Evolutionary conservation across 768 basidiomycete genomes (phyloP).

Genomic region (Lentinula lateritia): DNA sequence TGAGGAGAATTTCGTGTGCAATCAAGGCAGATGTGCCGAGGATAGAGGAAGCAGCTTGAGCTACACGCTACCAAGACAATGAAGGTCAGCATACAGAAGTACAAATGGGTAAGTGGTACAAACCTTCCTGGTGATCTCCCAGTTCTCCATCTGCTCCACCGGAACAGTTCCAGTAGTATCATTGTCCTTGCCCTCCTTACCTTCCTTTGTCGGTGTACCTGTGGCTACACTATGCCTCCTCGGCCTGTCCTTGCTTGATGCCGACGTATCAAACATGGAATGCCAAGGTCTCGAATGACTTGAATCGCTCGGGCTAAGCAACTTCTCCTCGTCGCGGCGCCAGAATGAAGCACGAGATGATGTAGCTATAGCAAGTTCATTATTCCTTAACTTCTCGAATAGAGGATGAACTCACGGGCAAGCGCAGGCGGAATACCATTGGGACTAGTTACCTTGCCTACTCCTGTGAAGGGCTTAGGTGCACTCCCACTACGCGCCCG

Average conservation of each 20-base stretch:
- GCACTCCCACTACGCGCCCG: neutral
- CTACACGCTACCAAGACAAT: slow-evolving; percentile 19
- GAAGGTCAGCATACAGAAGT: neutral
- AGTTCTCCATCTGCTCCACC: neutral
- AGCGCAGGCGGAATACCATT: neutral
- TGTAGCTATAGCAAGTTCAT: neutral
- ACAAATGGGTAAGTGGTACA: neutral
- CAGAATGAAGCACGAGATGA: neutral
- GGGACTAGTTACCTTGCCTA: neutral
- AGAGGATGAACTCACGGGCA: neutral
- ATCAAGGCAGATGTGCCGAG: slow-evolving; percentile 27
- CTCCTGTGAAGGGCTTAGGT: neutral
- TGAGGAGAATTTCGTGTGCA: slow-evolving; percentile 28
- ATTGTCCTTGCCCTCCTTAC: neutral
- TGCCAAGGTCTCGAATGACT: neutral
- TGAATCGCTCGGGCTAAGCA: neutral
- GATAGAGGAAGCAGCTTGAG: slow-evolving; percentile 23
- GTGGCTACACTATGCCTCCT: neutral
- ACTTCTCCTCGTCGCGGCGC: neutral
- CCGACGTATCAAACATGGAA: neutral
- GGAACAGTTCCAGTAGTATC: neutral
- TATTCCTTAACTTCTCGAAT: neutral
- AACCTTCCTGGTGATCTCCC: neutral
- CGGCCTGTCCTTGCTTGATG: neutral
- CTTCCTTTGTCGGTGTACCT: neutral